Evolutionary conservation across 2,329 filamentous ascomycete species (phyloP).

Genomic region (Trichophyton verrucosum): DNA sequence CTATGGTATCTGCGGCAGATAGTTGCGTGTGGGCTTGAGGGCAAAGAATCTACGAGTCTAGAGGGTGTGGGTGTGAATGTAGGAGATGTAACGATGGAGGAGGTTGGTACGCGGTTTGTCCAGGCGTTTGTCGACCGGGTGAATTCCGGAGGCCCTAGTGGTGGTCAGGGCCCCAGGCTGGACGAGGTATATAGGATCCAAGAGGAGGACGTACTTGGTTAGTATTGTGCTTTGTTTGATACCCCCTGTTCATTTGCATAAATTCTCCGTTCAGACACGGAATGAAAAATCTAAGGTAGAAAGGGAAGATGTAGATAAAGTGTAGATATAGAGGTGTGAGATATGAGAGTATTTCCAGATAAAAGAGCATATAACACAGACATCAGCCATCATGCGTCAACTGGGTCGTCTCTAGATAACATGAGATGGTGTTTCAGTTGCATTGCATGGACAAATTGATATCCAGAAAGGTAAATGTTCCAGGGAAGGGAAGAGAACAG

Average conservation of each 20-base stretch:
- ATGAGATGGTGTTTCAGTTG: background rate
- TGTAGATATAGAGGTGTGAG: background rate
- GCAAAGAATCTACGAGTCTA: conserved; percentile 66
- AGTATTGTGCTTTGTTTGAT: background rate
- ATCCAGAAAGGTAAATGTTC: background rate
- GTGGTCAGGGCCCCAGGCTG: conserved; percentile 24
- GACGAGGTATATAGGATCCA: conserved; percentile 29
- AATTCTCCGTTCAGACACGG: background rate
- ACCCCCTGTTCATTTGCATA: background rate
- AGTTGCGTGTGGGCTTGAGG: conserved; percentile 77
- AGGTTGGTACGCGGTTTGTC: conserved; percentile 28
- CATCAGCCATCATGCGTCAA: background rate
- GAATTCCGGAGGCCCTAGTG: conserved; percentile 24
- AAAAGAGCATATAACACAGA: background rate
- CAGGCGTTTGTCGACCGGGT: conserved; percentile 27
- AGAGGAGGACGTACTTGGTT: conserved; percentile 22
- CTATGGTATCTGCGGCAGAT: conserved; percentile 62
- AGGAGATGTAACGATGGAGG: conserved; percentile 24
- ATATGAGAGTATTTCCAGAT: background rate
- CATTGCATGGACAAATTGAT: background rate
- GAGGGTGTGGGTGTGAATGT: conserved; percentile 36
- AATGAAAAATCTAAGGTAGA: background rate
- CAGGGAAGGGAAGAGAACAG: background rate
- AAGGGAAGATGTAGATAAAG: background rate
- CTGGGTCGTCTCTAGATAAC: background rate